Conservation (phyloP, 306 rosid species). For the Citrullus amarus region DNA sequence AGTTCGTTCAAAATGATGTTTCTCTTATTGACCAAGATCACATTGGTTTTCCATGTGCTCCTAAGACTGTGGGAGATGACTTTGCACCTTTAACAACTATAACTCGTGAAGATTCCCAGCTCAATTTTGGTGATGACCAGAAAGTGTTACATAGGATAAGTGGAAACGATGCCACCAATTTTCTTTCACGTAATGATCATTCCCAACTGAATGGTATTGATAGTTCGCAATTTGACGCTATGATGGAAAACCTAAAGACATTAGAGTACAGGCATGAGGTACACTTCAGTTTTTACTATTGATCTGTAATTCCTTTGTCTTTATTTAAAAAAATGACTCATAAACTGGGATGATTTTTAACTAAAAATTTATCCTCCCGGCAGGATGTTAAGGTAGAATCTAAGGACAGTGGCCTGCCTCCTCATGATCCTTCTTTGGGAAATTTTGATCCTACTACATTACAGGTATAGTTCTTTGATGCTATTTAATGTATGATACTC, state of each 20-base stretch:
- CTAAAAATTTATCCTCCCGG: conserved; percentile 19
- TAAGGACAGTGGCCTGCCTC: conserved; percentile 37
- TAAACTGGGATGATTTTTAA: not conserved
- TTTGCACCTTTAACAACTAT: conserved; percentile 24
- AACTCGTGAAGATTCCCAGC: conserved; percentile 29
- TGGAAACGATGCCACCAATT: conserved; percentile 20
- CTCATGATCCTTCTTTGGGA: conserved; percentile 40
- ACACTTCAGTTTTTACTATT: conserved; percentile 1
- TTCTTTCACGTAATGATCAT: conserved; percentile 35
- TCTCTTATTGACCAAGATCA: conserved; percentile 79
- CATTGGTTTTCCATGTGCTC: conserved; percentile 32
- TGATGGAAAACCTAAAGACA: conserved; percentile 42
- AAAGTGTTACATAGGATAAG: conserved; percentile 30
- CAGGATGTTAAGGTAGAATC: conserved; percentile 50
- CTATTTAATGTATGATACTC: not conserved
- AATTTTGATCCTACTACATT: conserved; percentile 59
- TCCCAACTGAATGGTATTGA: conserved; percentile 42
- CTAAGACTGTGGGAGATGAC: conserved; percentile 35
- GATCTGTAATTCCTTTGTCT: not conserved
- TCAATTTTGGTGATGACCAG: conserved; percentile 31
- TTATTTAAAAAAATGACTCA: not conserved
- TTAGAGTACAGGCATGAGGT: conserved; percentile 64
- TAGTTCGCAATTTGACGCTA: conserved; percentile 37
- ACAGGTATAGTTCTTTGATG: conserved; percentile 48
- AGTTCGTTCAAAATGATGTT: conserved; percentile 39